These are phyloP conservation scores for Fusarium goolgardi DNA, from an alignment of 2,329 filamentous ascomycete species.

Conservation along the genomic window DNA sequence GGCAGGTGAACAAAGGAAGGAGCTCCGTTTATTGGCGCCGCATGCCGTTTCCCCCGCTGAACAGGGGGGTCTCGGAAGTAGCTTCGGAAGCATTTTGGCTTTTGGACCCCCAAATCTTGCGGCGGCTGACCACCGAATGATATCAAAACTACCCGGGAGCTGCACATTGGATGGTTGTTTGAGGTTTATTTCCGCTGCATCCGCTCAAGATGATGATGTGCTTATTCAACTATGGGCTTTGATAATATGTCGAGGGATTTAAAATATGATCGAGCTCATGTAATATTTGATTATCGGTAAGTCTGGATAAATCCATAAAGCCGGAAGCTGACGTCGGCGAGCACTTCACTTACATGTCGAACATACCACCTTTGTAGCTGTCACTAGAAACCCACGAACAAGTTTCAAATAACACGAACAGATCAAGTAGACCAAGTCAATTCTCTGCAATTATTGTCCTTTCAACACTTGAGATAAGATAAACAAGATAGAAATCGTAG, in stretches of 20 bases:
- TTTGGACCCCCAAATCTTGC: slow-evolving; percentile 8
- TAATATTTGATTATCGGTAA: background rate
- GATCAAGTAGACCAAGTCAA: background rate
- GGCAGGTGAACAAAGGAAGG: slow-evolving; percentile 34
- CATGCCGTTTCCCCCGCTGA: slow-evolving; percentile 4
- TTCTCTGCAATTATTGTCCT: no score
- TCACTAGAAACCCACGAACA: background rate
- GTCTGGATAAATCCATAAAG: background rate
- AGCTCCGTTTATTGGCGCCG: slow-evolving; percentile 10
- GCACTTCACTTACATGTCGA: slow-evolving; percentile 10
- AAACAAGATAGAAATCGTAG: background rate
- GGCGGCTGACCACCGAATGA: slow-evolving; percentile 20
- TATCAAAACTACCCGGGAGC: slow-evolving; percentile 24
- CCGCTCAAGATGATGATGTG: background rate
- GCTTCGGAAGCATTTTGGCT: slow-evolving; percentile 7
- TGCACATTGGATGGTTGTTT: slow-evolving; percentile 9
- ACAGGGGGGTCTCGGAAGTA: slow-evolving; percentile 1
- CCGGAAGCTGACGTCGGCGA: slow-evolving; percentile 12
- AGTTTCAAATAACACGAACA: background rate
- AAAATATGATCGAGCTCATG: background rate
- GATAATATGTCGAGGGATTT: background rate
- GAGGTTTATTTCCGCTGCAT: slow-evolving; percentile 23
- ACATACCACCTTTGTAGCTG: no score
- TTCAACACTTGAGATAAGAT: background rate
- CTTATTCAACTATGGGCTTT: background rate